Base-by-base conservation (phyloP, 495 filamentous ascomycete genomes). In the Podospora comata region DNA sequence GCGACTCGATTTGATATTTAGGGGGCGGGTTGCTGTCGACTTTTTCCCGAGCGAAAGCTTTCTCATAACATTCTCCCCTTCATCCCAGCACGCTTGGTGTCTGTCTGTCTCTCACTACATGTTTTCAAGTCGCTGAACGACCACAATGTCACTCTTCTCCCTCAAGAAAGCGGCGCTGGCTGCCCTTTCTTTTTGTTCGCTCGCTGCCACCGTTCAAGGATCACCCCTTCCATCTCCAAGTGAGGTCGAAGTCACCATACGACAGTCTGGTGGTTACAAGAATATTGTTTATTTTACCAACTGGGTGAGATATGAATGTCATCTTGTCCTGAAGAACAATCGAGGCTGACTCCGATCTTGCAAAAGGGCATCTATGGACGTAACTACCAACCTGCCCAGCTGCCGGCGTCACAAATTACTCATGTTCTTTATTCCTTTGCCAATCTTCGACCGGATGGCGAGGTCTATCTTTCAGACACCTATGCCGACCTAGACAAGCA, bases 371-470 rank as follows among this genome's bases (percentile, higher is more conserved):
- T 96, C 70, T 96, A 96, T 73, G 91, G 85, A 57, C 85, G 93
- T 71, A 88, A 91, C 71, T 92, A 93, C 77, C 85, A 93, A 64
- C 91, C 92, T 2, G 85, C 91, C 65, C 87, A 94, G 72, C 83
- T 98, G 26, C 94, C 94, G 0, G 91, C 86, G 0, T 83, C 88
- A 18, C 85, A 97, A 68, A 78, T 98, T 67, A 97, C 92, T 5
- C 93, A 97, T 75, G 83, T 97, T 3, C 84, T 97, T 6, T 97
- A 97, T 76, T 85, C 94, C 34, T 98, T 98, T 75, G 92, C 91
- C 68, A 94, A 97, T 75, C 79, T 97, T n/a, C 83, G 85, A 0
- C 81, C 89, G 0, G 89, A 90, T 34, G 94, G 94, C 26, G 89
- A 93, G 77, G 93, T 97, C 80, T 92, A 84, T 67, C 79, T 80